A percentile compares a stretch with the other conserved stretches of the same genome.
These are phyloP conservation scores for Pezicula neosporulosa DNA, from an alignment of 2,329 filamentous ascomycete genomes.

Conservation along the genomic window DNA sequence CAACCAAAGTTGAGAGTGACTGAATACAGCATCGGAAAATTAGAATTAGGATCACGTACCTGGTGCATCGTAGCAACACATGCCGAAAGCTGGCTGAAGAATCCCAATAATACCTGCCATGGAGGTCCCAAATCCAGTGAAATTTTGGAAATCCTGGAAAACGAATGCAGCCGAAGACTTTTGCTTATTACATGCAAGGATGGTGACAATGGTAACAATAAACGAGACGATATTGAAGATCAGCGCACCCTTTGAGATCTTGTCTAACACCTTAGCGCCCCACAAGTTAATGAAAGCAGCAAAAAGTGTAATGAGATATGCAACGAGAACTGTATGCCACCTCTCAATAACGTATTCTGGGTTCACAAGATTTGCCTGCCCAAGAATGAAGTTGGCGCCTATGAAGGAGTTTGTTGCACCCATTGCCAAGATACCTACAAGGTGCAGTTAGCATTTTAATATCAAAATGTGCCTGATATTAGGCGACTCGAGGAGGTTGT, in stretches of 20 bases:
- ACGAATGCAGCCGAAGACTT: conserved; percentile 52
- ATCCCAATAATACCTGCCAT: conserved; percentile 52
- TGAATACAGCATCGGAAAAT: no score
- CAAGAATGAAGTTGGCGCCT: conserved; percentile 51
- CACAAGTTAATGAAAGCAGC: conserved; percentile 46
- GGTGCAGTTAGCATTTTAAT: conserved; percentile 2
- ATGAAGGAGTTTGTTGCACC: conserved; percentile 52
- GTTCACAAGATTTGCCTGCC: conserved; percentile 48
- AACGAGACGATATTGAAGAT: conserved; percentile 52
- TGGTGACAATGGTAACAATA: conserved; percentile 45
- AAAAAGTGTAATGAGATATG: conserved; percentile 43
- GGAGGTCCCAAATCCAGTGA: conserved; percentile 45
- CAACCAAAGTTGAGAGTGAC: no score
- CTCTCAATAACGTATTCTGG: conserved; percentile 47
- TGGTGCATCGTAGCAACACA: conserved; percentile 39
- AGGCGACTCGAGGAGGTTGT: background rate
- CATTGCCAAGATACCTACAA: conserved; percentile 38
- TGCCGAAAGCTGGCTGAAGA: conserved; percentile 49
- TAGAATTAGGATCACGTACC: background rate
- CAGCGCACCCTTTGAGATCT: conserved; percentile 44
- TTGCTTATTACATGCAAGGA: conserved; percentile 49
- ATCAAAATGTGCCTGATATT: background rate
- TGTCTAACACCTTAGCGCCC: conserved; percentile 46
- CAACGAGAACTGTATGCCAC: conserved; percentile 52
- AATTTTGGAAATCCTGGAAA: conserved; percentile 51